Evolutionary conservation across 2,329 filamentous ascomycete genomes (phyloP).

Genomic region (Phoma sp.): DNA sequence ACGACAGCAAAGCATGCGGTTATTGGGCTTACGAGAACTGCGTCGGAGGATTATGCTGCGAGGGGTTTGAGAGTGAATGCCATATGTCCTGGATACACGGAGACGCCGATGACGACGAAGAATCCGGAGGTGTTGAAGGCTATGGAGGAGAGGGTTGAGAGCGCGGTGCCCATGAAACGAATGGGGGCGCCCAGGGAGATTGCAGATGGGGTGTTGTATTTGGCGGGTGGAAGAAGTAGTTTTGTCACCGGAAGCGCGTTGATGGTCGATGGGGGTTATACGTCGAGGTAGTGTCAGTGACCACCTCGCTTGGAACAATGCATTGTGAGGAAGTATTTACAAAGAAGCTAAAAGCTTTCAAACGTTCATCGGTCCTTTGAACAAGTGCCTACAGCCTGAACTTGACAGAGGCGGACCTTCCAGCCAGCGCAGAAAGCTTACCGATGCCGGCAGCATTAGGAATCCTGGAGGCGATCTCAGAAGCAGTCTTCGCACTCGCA

Average conservation of each 20-base stretch:
- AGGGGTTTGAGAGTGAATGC: slow-evolving; percentile 51
- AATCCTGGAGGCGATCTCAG: slow-evolving; percentile 8
- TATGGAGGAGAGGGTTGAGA: slow-evolving; percentile 31
- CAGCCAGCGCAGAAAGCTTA: slow-evolving; percentile 15
- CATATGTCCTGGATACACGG: slow-evolving; percentile 36
- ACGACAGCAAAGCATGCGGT: slow-evolving; percentile 51
- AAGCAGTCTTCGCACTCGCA: slow-evolving; percentile 3
- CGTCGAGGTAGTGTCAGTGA: slow-evolving; percentile 5
- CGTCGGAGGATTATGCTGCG: slow-evolving; percentile 52
- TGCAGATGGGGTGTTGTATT: slow-evolving; percentile 37
- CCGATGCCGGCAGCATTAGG: slow-evolving; percentile 10
- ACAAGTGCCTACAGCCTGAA: slow-evolving; percentile 5
- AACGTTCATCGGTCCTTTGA: too few relatives aligned
- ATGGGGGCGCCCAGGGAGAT: slow-evolving; percentile 31
- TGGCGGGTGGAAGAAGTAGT: slow-evolving; percentile 31
- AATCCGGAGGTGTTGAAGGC: slow-evolving; percentile 28
- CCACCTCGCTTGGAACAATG: too few relatives aligned
- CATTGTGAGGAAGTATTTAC: not conserved
- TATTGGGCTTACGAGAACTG: slow-evolving; percentile 52
- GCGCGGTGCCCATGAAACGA: slow-evolving; percentile 32
- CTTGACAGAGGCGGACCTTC: slow-evolving; percentile 5
- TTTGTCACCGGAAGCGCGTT: slow-evolving; percentile 35
- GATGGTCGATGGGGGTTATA: slow-evolving; percentile 30
- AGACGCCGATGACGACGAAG: slow-evolving; percentile 30
- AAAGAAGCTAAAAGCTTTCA: not conserved